Base-by-base conservation (phyloP, 345 rosid genomes). In the Pugionium cornutum region DNA sequence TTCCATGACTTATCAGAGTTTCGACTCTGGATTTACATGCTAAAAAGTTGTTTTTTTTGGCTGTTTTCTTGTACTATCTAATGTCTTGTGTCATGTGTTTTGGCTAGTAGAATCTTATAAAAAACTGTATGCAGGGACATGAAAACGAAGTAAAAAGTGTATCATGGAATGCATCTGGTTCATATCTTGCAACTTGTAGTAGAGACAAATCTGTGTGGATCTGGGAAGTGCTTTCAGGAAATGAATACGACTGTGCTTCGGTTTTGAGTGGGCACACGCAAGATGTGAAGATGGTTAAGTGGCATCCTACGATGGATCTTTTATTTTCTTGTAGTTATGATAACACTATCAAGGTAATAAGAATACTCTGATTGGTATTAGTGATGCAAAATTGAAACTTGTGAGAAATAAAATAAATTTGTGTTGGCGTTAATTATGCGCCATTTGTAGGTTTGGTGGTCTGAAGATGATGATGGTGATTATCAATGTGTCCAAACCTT, bases 91-190 rank as follows among this genome's bases (percentile, higher is more conserved):
- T 6, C 2, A 51, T 3, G 7, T 8, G 4, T 1, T 56, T 65
- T 65, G 9, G 49, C 8, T 46, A 8, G 55, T 30, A 2, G 57
- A 46, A 49, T 31, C 60, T 56, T 49, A 47, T 47, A 10, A 31
- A 25, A 2, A 53, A 4, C 5, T 47, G 25, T 54, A 7, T 47
- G 62, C 62, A 89, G 99, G 99, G 96, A 53, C 96, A 94, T 65
- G 99, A 94, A 69, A 90, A 88, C 68, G 97, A 94, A 83, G 95
- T 94, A 41, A 94, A 94, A 76, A 81, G 96, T 73, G 87, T 88
- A 60, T 69, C 84, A 28, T 90, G 99, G 97, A 90, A 86, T 81
- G 86, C 88, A 25, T 83, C 95, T 34, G 96, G 96, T 44, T 75
- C 88, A 41, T 55, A 79, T 67, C 83, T 94, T 56, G 95, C 97